Base-by-base conservation (phyloP, 2,329 filamentous ascomycete genomes). In the Clonostachys rosea region DNA sequence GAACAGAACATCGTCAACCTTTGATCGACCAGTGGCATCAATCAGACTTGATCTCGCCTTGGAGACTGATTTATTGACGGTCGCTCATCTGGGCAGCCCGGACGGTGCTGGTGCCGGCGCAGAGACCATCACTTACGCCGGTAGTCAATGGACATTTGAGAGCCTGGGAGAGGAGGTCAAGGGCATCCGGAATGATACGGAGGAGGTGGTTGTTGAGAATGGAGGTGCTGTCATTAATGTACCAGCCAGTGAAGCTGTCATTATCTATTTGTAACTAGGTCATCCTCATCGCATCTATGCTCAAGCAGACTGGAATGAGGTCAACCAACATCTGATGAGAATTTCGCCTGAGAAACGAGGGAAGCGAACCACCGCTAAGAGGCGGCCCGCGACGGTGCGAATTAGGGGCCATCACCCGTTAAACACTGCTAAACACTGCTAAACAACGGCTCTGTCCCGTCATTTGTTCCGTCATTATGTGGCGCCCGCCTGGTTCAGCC, bases 131-230 rank as follows among this genome's bases (percentile, higher is more conserved):
- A 66, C 65, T 8, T 68, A 68, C 36, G 65, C 56, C 3, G 65
- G 64, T 5, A 67, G 64, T 45, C 63, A 66, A 49, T 68, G 64
- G 65, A 66, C 63, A 7, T 64, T 60, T 43, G 56, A 57, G 42
- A 66, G 61, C 47, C 43, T 55, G 2, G 64, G 65, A 0, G 51
- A 52, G 49, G 65, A 68, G 53, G 59, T 66, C 4, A 59, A 54
- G 47, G 55, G 57, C 8, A 59, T 65, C 6, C 52, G 59, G 42
- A 49, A 59, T 11, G 65, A 67, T 39, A 63, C 58, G 3, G 48
- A 58, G 37, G 52, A 46, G 6, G 34, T 67, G 33, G 24, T 39
- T 1, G 62, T 64, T 11, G 45, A 49, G 43, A 50, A 56, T 12
- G 62, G 62, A 1, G 44, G 53, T 6, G 41, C 42, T 9, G 14